Evolutionary conservation across 1,139 yeast genomes (phyloP).

Genomic region (Nakaseomyces glabratus): DNA sequence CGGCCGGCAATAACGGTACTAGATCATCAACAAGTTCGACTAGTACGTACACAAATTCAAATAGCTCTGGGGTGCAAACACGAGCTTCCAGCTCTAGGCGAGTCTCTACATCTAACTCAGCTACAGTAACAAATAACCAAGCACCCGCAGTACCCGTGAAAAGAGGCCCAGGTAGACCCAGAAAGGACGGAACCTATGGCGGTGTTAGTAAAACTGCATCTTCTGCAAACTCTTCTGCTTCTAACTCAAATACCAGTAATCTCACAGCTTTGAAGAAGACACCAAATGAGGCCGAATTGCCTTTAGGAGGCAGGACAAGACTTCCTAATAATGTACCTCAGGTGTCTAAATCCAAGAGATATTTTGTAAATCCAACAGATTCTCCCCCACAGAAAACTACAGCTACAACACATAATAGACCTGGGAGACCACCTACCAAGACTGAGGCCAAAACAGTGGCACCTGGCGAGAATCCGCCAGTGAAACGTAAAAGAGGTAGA

Average conservation of each 20-base stretch:
- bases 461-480: slow-evolving; percentile 1
- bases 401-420: neutral
- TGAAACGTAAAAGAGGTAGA: slow-evolving; percentile 27
- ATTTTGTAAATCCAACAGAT: slow-evolving; percentile 30
- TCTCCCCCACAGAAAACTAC: slow-evolving; percentile 14
- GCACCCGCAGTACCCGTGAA: slow-evolving; percentile 4
- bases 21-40: too few relatives aligned
- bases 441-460: too few relatives aligned
- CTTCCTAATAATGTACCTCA: slow-evolving; percentile 9
- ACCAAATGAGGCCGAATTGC: too few relatives aligned
- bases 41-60: too few relatives aligned
- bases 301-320: too few relatives aligned
- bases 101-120: neutral
- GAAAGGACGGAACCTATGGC: slow-evolving; percentile 18
- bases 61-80: neutral
- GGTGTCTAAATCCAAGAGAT: slow-evolving; percentile 26
- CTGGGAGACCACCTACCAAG: neutral
- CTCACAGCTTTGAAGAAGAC: slow-evolving; percentile 3
- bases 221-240: too few relatives aligned
- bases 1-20: slow-evolving; percentile 3
- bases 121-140: neutral
- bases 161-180: slow-evolving; percentile 31
- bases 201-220: slow-evolving; percentile 5
- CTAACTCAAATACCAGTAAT: too few relatives aligned
- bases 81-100: slow-evolving; percentile 1